Evolutionary conservation across 2,329 filamentous ascomycete species (phyloP).

Genomic region (Parafenestella ontariensis): DNA sequence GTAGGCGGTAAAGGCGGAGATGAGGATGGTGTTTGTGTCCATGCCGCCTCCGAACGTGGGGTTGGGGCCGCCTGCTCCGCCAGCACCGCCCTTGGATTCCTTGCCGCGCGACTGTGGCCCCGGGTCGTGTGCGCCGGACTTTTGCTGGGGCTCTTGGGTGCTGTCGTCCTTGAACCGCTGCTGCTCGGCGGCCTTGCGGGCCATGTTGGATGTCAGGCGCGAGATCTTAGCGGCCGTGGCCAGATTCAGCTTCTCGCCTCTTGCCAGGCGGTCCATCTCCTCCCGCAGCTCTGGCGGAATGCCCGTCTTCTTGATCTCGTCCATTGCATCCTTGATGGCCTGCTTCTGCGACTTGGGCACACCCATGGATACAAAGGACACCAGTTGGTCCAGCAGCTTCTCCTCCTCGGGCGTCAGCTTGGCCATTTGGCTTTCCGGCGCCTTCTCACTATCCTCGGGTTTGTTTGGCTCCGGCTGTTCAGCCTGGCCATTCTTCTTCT

Average conservation of each 20-base stretch:
- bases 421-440: constrained; percentile 51
- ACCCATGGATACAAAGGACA: constrained; percentile 63
- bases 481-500: constrained; percentile 41
- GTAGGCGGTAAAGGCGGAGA: constrained; percentile 67
- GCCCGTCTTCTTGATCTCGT: constrained; percentile 70
- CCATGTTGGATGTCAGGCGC: constrained; percentile 63
- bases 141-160: constrained; percentile 48
- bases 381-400: constrained; percentile 64
- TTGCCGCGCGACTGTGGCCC: constrained; percentile 49
- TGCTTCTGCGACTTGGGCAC: constrained; percentile 69
- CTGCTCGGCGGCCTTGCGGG: constrained; percentile 58
- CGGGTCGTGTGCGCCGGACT: constrained; percentile 55
- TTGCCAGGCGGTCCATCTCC: constrained; percentile 64
- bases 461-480: constrained; percentile 41
- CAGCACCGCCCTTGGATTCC: constrained; percentile 32
- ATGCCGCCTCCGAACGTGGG: constrained; percentile 43
- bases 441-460: constrained; percentile 45
- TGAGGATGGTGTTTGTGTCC: constrained; percentile 63
- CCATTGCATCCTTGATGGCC: constrained; percentile 66
- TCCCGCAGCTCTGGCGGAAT: constrained; percentile 73
- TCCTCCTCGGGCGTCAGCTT: constrained; percentile 64
- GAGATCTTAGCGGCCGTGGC: constrained; percentile 68
- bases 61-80: constrained; percentile 22
- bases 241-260: constrained; percentile 57
- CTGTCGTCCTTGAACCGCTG: constrained; percentile 28